phyloP scores from a whole-genome alignment of 1,139 yeast genomes.

The Scheffersomyces titani region DNA sequence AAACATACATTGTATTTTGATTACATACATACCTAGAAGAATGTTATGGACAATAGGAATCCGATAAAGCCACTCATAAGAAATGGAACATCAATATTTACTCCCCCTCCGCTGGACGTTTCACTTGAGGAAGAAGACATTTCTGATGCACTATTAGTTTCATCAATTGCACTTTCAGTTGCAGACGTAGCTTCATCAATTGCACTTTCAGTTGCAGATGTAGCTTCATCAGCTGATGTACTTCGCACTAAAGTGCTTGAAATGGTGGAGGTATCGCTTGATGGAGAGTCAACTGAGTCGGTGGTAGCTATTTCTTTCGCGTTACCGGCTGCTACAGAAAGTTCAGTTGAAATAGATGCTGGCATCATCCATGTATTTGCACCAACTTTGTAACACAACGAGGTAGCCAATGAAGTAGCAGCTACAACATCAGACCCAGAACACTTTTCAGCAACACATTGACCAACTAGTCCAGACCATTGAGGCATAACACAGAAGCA shows the following conservation, averaged over 20 bases:
- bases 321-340: constrained; percentile 31
- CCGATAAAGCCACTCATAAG: neutral
- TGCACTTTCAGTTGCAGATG: constrained; percentile 42
- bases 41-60: neutral
- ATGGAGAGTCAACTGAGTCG: constrained; percentile 9
- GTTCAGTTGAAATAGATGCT: constrained; percentile 34
- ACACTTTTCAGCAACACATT: constrained; percentile 45
- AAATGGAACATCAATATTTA: neutral
- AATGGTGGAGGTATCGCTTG: neutral
- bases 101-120: neutral
- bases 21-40: neutral
- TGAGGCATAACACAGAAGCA: constrained; percentile 54
- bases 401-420: constrained; percentile 43
- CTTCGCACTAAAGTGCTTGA: neutral
- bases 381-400: constrained; percentile 45
- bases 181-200: constrained; percentile 55
- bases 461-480: constrained; percentile 47
- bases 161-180: constrained; percentile 50
- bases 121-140: neutral
- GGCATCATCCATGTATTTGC: constrained; percentile 51
- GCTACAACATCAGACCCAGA: constrained; percentile 36
- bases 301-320: constrained; percentile 10
- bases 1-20: neutral
- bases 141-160: neutral
- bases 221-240: neutral